Evolutionary conservation across 768 basidiomycete genomes (phyloP).

Genomic region (Crepidotus variabilis): DNA sequence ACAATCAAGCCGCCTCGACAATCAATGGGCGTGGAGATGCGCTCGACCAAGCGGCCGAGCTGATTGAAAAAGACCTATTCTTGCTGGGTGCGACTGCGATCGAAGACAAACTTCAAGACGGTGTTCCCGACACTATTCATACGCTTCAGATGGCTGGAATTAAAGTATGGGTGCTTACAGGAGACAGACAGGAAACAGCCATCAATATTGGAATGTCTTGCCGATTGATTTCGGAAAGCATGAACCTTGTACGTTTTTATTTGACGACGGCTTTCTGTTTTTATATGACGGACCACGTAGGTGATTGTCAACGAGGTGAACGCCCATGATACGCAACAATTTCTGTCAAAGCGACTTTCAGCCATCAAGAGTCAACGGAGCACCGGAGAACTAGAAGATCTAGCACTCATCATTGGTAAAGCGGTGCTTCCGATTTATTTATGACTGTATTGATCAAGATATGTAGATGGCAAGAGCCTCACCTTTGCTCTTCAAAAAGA

Average conservation of each 20-base stretch:
- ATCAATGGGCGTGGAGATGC: conserved; percentile 95
- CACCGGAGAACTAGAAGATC: conserved; percentile 89
- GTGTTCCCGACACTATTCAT: conserved; percentile 97
- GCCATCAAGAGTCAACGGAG: conserved; percentile 93
- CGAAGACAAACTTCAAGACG: conserved; percentile 98
- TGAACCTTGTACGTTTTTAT: conserved; percentile 78
- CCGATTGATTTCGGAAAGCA: conserved; percentile 93
- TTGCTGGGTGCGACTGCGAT: conserved; percentile 96
- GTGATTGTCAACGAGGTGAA: conserved; percentile 93
- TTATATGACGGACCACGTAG: conserved; percentile 32
- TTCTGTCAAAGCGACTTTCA: conserved; percentile 81
- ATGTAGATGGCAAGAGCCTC: conserved; percentile 89
- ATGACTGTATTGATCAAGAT: conserved; percentile 5
- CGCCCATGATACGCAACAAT: conserved; percentile 76
- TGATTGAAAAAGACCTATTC: conserved; percentile 93
- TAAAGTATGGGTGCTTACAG: conserved; percentile 99
- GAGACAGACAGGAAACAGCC: conserved; percentile 97
- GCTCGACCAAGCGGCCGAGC: conserved; percentile 89
- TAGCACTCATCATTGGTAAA: conserved; percentile 90
- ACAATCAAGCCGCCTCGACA: conserved; percentile 90
- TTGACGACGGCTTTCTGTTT: background rate
- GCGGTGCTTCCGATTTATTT: conserved; percentile 11
- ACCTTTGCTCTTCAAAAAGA: conserved; percentile 93
- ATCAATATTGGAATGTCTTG: conserved; percentile 99
- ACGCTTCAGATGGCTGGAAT: conserved; percentile 98